phyloP scores from a whole-genome alignment of 352 stramenopile species.

The Achlya hypogyna region DNA sequence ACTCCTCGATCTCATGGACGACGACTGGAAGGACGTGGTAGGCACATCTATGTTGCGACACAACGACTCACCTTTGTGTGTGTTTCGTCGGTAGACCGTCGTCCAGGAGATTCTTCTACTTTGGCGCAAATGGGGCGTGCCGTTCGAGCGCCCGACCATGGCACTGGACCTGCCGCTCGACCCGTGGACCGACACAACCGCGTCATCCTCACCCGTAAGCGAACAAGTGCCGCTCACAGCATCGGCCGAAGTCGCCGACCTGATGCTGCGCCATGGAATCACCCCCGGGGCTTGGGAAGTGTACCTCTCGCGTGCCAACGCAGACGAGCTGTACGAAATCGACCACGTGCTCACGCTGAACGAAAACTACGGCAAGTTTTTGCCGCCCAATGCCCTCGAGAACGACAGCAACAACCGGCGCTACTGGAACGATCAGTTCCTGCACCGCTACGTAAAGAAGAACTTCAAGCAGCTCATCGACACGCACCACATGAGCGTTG shows the following conservation, averaged over 20 bases:
- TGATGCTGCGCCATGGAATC: constrained; percentile 73
- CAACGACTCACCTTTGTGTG: no score
- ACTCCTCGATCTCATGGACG: constrained; percentile 49
- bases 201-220: constrained; percentile 41
- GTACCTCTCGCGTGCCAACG: constrained; percentile 53
- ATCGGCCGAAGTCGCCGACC: constrained; percentile 50
- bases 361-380: constrained; percentile 65
- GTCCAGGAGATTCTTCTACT: constrained; percentile 1
- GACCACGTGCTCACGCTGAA: constrained; percentile 58
- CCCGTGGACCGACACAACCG: background rate
- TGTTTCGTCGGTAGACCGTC: background rate
- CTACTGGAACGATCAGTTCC: constrained; percentile 55
- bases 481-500: constrained; percentile 3
- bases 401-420: constrained; percentile 40
- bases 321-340: constrained; percentile 63
- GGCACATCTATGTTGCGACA: constrained; percentile 13
- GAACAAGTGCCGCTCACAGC: constrained; percentile 24
- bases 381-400: constrained; percentile 60
- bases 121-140: constrained; percentile 3
- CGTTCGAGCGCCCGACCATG: background rate
- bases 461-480: constrained; percentile 26
- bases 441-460: constrained; percentile 75
- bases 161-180: background rate
- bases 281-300: constrained; percentile 71
- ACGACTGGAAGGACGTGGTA: constrained; percentile 58